Evolutionary conservation across 2,329 filamentous ascomycete species (phyloP), one percentile per base, ranked within the genome.

Genomic region (Xylaria polymorpha): DNA sequence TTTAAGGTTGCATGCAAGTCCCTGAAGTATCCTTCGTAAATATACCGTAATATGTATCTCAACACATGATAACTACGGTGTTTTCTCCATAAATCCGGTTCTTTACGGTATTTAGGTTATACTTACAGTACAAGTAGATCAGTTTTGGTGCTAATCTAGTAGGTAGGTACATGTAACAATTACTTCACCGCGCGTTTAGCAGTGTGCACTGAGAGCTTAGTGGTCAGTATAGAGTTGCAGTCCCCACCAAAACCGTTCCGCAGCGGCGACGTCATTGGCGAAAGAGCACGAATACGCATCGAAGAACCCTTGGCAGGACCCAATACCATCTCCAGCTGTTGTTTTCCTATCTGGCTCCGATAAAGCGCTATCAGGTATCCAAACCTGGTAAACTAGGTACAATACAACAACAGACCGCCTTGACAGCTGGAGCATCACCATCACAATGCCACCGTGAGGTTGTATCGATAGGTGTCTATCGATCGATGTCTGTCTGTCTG

Each of bases 181-280:
- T n/a, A 29, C 25, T 29, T 29, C 4, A 29, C 25, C 25, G 25
- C 25, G 25, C 25, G 25, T 29, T 29, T 29, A 29, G 25, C 25
- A 29, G 25, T 29, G 25, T 29, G 25, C 3, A 29, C 25, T 29
- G 25, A 29, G 25, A 29, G 25, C 25, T 29, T 4, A 48, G 44
- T 25, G 44, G 44, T 15, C 20, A 5, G 20, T 4, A 32, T 12
- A 6, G 9, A 20, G 14, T 22, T 39, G 51, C 18, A 9, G 32
- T n/a, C 50, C 12, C 66, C 69, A 65, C 51, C 61, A 62, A 61
- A 67, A 50, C 15, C 25, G 58, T 58, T 55, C 64, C 64, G 37
- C 57, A 65, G 50, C 53, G 10, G 53, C 69, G 64, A 71, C 69
- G 64, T 71, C 69, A 71, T 71, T 71, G 69, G 69, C 64, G 22